Evolutionary conservation across 495 filamentous ascomycete species (phyloP).

Genomic region (Talaromyces nanjingensis): DNA sequence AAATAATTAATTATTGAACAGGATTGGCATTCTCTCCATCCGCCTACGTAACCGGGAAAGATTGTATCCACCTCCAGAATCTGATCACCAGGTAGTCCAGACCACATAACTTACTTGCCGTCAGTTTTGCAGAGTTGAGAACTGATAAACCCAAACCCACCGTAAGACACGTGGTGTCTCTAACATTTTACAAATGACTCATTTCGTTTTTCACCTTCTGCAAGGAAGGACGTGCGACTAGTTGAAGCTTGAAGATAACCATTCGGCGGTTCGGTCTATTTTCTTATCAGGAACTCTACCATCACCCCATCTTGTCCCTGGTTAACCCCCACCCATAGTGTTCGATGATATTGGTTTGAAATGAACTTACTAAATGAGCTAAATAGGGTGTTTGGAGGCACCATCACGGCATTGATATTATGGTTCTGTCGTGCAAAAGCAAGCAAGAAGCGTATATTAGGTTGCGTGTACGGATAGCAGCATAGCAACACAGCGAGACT

Average conservation of each 20-base stretch:
- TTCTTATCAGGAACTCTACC: background rate
- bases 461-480: background rate
- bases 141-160: background rate
- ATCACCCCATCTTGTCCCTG: background rate
- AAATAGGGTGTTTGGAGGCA: background rate
- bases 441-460: background rate
- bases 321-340: background rate
- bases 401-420: background rate
- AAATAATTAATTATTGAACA: too few species aligned
- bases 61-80: background rate
- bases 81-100: background rate
- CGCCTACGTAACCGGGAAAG: background rate
- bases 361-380: background rate
- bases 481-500: background rate
- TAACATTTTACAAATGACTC: background rate
- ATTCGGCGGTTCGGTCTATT: background rate
- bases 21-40: too few species aligned
- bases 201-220: background rate
- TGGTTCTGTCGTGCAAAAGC: background rate
- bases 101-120: background rate
- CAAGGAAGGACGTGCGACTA: background rate
- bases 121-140: background rate
- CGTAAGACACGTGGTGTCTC: background rate
- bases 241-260: background rate
- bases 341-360: background rate